Conservation (phyloP, 176 grass and related monocot species). For the Oryza coarctata region DNA sequence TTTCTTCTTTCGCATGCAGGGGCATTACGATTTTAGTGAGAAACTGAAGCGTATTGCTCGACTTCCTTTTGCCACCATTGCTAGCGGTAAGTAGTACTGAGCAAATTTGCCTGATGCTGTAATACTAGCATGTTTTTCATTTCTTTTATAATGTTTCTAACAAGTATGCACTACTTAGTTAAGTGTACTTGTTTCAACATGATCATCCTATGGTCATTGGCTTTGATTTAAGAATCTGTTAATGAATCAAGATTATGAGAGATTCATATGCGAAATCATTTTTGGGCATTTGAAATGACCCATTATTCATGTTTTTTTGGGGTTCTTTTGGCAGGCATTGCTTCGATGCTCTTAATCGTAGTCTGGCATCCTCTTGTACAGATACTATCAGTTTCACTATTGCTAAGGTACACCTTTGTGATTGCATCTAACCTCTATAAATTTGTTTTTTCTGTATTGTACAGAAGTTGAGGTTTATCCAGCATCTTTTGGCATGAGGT, state of each 20-base stretch:
- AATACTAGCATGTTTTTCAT: conserved; percentile 12
- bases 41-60: conserved; percentile 79
- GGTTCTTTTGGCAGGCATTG: conserved; percentile 57
- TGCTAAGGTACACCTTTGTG: conserved; percentile 63
- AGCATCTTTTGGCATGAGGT: background rate
- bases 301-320: background rate
- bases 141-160: conserved; percentile 12
- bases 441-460: conserved; percentile 11
- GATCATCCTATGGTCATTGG: background rate
- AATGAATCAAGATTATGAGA: background rate
- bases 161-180: background rate
- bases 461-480: background rate
- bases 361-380: conserved; percentile 73
- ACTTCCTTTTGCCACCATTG: conserved; percentile 78
- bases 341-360: conserved; percentile 81
- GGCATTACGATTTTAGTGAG: conserved; percentile 94
- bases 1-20: conserved; percentile 52
- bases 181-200: conserved; percentile 7
- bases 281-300: conserved; percentile 12
- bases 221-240: background rate
- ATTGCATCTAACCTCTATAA: conserved; percentile 9
- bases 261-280: background rate
- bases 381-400: conserved; percentile 59
- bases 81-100: conserved; percentile 59
- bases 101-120: conserved; percentile 16